Evolutionary conservation across 2,329 filamentous ascomycete species (phyloP).

Genomic region (Onygenales sp.): DNA sequence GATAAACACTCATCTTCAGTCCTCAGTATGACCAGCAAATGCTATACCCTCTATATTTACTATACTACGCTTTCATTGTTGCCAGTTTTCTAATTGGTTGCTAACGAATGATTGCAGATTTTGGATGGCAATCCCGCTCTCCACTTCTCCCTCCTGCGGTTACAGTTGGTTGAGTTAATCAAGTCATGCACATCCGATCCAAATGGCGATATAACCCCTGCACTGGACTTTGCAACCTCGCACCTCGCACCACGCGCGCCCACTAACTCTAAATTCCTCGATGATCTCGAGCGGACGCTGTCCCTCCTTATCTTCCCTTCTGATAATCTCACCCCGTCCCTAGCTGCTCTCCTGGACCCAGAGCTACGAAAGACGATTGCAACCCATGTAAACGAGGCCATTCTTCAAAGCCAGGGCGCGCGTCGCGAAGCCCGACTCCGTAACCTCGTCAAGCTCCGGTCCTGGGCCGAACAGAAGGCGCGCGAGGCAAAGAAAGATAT

Average conservation of each 20-base stretch:
- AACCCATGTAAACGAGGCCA: conserved; percentile 77
- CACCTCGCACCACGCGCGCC: conserved; percentile 82
- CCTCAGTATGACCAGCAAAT: conserved; percentile 66
- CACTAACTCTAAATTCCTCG: conserved; percentile 68
- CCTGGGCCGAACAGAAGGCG: conserved; percentile 67
- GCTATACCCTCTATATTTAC: conserved; percentile 9
- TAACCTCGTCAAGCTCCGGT: conserved; percentile 68
- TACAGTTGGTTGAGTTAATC: conserved; percentile 92
- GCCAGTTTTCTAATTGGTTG: conserved; percentile 3
- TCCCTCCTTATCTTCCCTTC: conserved; percentile 78
- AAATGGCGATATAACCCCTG: conserved; percentile 65
- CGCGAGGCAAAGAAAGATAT: conserved; percentile 38
- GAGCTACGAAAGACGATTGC: conserved; percentile 76
- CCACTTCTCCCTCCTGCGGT: conserved; percentile 79
- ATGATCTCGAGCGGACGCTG: conserved; percentile 87
- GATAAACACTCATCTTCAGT: conserved; percentile 71
- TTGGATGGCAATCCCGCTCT: conserved; percentile 72
- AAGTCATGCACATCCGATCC: conserved; percentile 58
- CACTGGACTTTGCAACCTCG: conserved; percentile 75
- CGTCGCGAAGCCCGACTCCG: conserved; percentile 73
- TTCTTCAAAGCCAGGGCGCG: conserved; percentile 63
- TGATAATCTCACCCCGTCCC: conserved; percentile 66
- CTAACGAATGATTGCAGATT: conserved; percentile 50
- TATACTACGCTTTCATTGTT: conserved; percentile 8
- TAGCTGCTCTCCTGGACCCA: conserved; percentile 69